These are phyloP conservation scores for Boletus rufocinnamomeus DNA, from an alignment of 768 basidiomycete species.

Conservation along the genomic window DNA sequence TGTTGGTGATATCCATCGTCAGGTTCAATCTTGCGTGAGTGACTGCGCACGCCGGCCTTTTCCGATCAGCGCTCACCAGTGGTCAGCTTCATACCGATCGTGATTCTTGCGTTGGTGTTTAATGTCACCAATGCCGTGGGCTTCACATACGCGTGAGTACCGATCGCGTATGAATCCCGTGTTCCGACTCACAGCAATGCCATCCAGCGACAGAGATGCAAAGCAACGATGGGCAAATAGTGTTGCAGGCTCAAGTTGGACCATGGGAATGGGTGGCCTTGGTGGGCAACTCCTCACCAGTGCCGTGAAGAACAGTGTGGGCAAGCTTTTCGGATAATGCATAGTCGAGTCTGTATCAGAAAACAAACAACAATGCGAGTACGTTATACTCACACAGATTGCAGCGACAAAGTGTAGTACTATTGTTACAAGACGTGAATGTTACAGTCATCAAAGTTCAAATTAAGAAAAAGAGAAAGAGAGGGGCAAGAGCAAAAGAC, in stretches of 20 bases:
- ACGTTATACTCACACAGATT: slow-evolving; percentile 4
- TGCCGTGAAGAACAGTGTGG: slow-evolving; percentile 79
- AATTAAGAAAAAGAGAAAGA: slow-evolving; percentile 4
- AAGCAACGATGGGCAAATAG: slow-evolving; percentile 88
- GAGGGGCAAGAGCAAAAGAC: neutral
- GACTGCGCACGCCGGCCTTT: slow-evolving; percentile 1
- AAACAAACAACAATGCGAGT: slow-evolving; percentile 18
- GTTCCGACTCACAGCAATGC: slow-evolving; percentile 13
- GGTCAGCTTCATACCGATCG: slow-evolving; percentile 89
- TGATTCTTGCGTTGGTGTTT: slow-evolving; percentile 91
- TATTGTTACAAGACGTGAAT: slow-evolving; percentile 36
- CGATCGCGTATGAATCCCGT: slow-evolving; percentile 5
- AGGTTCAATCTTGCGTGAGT: slow-evolving; percentile 87
- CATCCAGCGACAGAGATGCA: slow-evolving; percentile 80
- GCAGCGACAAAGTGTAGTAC: slow-evolving; percentile 20
- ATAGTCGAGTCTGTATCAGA: neutral
- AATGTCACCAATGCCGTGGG: slow-evolving; percentile 95
- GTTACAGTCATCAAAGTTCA: slow-evolving; percentile 25
- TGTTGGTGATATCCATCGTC: slow-evolving; percentile 86
- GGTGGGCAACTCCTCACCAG: slow-evolving; percentile 84
- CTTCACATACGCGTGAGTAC: slow-evolving; percentile 88
- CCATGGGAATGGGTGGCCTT: slow-evolving; percentile 73
- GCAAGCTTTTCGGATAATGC: slow-evolving; percentile 65
- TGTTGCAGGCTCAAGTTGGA: slow-evolving; percentile 69
- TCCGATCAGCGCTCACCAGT: slow-evolving; percentile 12